phyloP scores from a whole-genome alignment of 2,329 filamentous ascomycete species.

The Verticillium nonalfalfae region DNA sequence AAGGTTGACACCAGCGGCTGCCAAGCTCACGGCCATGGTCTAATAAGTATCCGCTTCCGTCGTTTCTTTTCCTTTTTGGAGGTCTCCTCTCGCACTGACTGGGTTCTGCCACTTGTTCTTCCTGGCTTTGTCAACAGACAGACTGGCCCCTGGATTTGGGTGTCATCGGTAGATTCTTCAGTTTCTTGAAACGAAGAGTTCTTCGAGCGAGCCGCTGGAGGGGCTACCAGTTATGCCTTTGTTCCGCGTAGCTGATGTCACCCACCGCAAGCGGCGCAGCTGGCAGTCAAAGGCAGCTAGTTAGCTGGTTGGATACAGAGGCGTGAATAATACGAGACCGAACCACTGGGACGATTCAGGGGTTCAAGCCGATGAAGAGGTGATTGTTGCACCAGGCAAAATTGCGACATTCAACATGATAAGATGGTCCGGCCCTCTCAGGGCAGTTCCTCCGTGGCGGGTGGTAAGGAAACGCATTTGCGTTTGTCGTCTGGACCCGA shows the following conservation, averaged over 20 bases:
- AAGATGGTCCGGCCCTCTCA: background rate
- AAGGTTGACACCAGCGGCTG: background rate
- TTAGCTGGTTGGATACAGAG: too few relatives aligned
- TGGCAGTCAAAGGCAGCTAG: background rate
- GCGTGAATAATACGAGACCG: background rate
- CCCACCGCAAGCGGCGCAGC: background rate
- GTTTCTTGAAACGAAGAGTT: background rate
- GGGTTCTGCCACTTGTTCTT: too few relatives aligned
- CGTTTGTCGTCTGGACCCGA: background rate
- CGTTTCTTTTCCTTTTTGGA: background rate
- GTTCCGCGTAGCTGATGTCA: background rate
- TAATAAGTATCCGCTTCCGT: background rate
- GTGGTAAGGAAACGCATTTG: background rate
- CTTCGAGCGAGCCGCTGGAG: too few relatives aligned
- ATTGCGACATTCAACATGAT: background rate
- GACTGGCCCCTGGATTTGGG: too few relatives aligned
- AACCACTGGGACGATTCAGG: background rate
- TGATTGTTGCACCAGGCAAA: background rate
- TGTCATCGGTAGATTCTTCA: too few relatives aligned
- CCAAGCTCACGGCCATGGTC: background rate
- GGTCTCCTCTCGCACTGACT: background rate
- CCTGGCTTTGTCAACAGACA: too few relatives aligned
- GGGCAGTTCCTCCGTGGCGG: background rate
- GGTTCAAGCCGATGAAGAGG: background rate
- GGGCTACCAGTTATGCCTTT: background rate